Evolutionary conservation across 768 basidiomycete genomes (phyloP).

Genomic region (Boletus pseudo-olivaceus): DNA sequence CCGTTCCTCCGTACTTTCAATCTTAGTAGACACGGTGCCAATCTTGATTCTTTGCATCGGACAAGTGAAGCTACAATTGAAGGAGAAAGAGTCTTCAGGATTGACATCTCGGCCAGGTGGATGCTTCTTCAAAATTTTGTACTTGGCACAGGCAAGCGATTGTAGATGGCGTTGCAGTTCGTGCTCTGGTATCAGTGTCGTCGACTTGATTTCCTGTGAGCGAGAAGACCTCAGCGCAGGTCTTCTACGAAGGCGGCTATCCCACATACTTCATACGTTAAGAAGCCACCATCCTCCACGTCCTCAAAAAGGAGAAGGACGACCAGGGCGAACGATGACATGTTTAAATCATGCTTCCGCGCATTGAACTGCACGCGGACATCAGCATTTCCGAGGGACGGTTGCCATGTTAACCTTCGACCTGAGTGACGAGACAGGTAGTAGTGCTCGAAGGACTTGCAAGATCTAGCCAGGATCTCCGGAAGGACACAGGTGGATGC

Average conservation of each 20-base stretch:
- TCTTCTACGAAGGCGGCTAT: background rate
- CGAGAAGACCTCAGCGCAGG: background rate
- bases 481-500: slow-evolving; percentile 67
- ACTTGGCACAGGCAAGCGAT: slow-evolving; percentile 93
- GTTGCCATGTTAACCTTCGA: slow-evolving; percentile 88
- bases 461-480: slow-evolving; percentile 54
- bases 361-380: slow-evolving; percentile 78
- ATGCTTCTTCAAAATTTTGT: slow-evolving; percentile 86
- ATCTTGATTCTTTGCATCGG: slow-evolving; percentile 91
- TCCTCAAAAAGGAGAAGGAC: slow-evolving; percentile 87
- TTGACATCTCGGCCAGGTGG: slow-evolving; percentile 84
- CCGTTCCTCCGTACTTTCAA: slow-evolving; percentile 83
- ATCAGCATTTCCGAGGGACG: slow-evolving; percentile 86
- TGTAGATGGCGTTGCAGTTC: slow-evolving; percentile 94
- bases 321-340: slow-evolving; percentile 84
- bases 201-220: slow-evolving; percentile 76
- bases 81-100: slow-evolving; percentile 77
- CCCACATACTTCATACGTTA: slow-evolving; percentile 69
- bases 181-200: slow-evolving; percentile 66
- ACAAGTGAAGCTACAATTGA: slow-evolving; percentile 80
- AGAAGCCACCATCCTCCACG: slow-evolving; percentile 57
- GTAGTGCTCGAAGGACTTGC: slow-evolving; percentile 81
- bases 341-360: slow-evolving; percentile 83
- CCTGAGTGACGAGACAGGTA: slow-evolving; percentile 90
- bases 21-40: slow-evolving; percentile 79